phyloP scores from a whole-genome alignment of 176 grass and related monocot genomes.

The Eremochloa ophiuroides region DNA sequence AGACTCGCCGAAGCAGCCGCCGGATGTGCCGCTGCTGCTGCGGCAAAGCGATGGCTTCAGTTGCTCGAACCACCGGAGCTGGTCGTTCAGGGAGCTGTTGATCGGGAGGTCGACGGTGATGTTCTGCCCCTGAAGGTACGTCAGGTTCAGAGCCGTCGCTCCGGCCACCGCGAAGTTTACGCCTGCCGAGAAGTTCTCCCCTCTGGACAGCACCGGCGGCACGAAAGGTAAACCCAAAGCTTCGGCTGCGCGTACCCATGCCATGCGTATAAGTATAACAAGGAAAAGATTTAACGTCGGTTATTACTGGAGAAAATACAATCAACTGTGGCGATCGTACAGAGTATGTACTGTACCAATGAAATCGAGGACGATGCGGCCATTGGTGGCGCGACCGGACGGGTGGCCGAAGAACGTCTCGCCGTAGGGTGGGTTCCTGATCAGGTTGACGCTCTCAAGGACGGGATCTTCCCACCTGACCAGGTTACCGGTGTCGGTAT shows the following conservation, averaged over 20 bases:
- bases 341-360: too few relatives aligned
- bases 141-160: constrained; percentile 29
- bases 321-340: too few relatives aligned
- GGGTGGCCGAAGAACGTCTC: constrained; percentile 23
- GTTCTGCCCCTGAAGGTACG: constrained; percentile 31
- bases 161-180: constrained; percentile 49
- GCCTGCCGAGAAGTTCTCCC: constrained; percentile 40
- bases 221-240: constrained; percentile 48
- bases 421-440: constrained; percentile 29
- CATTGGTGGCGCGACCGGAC: constrained; percentile 42
- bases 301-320: too few relatives aligned
- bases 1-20: constrained; percentile 12
- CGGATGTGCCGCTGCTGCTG: neutral
- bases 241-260: constrained; percentile 40
- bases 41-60: constrained; percentile 39
- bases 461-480: neutral
- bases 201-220: constrained; percentile 29
- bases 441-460: neutral
- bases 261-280: too few relatives aligned
- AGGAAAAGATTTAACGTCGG: too few relatives aligned
- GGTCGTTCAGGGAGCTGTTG: constrained; percentile 37
- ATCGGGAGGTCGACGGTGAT: neutral
- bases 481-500: constrained; percentile 60
- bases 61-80: constrained; percentile 53
- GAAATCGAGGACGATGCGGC: constrained; percentile 50